phyloP scores from a whole-genome alignment of 2,329 filamentous ascomycete genomes.

The Diaporthe vexans region DNA sequence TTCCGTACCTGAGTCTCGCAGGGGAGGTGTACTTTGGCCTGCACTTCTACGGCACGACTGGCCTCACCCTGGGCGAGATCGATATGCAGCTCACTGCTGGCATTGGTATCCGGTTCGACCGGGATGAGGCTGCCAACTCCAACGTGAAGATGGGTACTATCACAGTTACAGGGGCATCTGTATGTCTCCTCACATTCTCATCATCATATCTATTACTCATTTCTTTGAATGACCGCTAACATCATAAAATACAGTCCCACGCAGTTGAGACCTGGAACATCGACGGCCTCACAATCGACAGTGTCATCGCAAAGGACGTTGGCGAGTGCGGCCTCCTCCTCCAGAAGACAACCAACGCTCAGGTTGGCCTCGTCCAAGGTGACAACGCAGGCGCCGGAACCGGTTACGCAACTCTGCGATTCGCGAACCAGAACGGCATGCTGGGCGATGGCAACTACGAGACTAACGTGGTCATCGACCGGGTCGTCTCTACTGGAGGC shows the following conservation, averaged over 20 bases:
- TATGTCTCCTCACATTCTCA: neutral
- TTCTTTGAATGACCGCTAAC: neutral
- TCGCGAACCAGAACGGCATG: slow-evolving; percentile 64
- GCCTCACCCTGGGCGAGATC: slow-evolving; percentile 64
- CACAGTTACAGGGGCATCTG: slow-evolving; percentile 64
- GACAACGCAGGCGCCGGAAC: slow-evolving; percentile 66
- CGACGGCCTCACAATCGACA: slow-evolving; percentile 64
- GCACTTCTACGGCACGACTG: slow-evolving; percentile 66
- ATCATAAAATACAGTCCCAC: slow-evolving; percentile 52
- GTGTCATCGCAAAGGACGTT: slow-evolving; percentile 66
- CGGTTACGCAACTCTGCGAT: slow-evolving; percentile 69
- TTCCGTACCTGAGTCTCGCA: slow-evolving; percentile 70
- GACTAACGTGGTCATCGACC: slow-evolving; percentile 67
- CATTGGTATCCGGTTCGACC: slow-evolving; percentile 70
- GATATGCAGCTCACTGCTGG: slow-evolving; percentile 68
- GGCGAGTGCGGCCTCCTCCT: slow-evolving; percentile 69
- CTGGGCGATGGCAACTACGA: slow-evolving; percentile 57
- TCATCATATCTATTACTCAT: neutral
- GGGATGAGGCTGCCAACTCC: slow-evolving; percentile 65
- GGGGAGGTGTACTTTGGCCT: slow-evolving; percentile 71
- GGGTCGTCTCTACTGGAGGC: slow-evolving; percentile 67
- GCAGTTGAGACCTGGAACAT: slow-evolving; percentile 74
- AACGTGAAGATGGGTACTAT: slow-evolving; percentile 69
- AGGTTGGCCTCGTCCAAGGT: slow-evolving; percentile 68
- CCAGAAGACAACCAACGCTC: slow-evolving; percentile 66